Percentiles rank a stretch among this genome's conserved stretches.
Evolutionary conservation across 108 stramenopile genomes (phyloP).

Genomic region (Poteriospumella lacustris): DNA sequence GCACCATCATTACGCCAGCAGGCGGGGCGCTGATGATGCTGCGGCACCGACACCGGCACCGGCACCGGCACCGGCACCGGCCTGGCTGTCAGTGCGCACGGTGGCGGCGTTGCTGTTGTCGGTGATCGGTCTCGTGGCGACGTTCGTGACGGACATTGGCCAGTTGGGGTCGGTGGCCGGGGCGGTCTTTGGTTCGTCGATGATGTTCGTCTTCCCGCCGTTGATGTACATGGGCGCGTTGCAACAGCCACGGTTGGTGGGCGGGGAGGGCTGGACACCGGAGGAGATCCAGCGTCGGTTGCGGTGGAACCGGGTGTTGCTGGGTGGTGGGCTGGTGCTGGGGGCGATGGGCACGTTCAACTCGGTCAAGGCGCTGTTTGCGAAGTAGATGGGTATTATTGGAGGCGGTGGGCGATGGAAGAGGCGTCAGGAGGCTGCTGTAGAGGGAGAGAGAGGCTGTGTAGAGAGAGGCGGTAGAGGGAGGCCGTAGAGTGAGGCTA

Average conservation of each 20-base stretch:
- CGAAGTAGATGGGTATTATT: no score
- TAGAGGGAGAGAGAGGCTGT: no score
- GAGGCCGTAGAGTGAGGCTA: no score
- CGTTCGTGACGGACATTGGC: neutral
- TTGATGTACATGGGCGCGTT: slow-evolving; percentile 5
- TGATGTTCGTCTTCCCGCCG: slow-evolving; percentile 19
- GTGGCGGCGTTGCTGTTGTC: neutral
- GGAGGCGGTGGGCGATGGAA: no score
- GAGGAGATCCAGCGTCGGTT: neutral
- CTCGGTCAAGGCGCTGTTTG: neutral
- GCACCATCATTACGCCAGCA: neutral
- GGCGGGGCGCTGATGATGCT: no score
- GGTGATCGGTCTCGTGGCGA: neutral
- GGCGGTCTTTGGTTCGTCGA: neutral
- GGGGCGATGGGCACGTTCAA: neutral
- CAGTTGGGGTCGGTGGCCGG: neutral
- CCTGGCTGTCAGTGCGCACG: neutral
- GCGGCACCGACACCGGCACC: neutral
- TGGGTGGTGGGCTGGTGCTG: neutral
- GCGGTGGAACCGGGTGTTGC: neutral
- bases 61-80: neutral
- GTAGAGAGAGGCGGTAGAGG: no score
- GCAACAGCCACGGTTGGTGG: neutral
- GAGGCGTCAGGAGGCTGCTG: no score
- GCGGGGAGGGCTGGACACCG: neutral